These are phyloP conservation scores for Saccharomyces eubayanus DNA, from an alignment of 805 yeast genomes.

Conservation along the genomic window DNA sequence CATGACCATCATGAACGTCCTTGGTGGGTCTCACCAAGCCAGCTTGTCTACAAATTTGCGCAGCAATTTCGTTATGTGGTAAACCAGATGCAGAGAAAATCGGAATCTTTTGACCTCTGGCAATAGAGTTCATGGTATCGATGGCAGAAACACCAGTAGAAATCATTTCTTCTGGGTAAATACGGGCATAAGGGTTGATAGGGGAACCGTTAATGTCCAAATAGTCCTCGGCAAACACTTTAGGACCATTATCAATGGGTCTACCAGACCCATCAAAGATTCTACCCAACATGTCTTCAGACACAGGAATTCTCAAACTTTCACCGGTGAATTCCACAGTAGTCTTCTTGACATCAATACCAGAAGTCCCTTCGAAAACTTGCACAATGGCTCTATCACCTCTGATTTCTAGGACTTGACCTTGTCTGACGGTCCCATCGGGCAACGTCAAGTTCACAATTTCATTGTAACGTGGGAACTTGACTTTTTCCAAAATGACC, in stretches of 20 bases:
- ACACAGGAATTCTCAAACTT: constrained; percentile 84
- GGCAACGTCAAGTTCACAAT: constrained; percentile 95
- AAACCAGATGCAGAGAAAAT: constrained; percentile 98
- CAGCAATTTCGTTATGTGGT: constrained; percentile 99
- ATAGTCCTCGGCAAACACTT: constrained; percentile 96
- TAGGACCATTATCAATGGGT: constrained; percentile 97
- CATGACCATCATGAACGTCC: constrained; percentile 99
- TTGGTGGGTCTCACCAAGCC: constrained; percentile 98
- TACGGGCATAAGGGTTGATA: constrained; percentile 95
- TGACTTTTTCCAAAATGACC: constrained; percentile 80
- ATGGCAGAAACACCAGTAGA: constrained; percentile 98
- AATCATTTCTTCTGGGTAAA: constrained; percentile 99
- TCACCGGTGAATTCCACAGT: constrained; percentile 96
- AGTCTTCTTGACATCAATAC: constrained; percentile 96
- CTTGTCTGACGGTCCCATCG: constrained; percentile 90
- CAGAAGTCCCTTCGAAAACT: constrained; percentile 98
- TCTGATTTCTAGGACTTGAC: constrained; percentile 96
- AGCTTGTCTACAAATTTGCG: constrained; percentile 99
- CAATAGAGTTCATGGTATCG: constrained; percentile 98
- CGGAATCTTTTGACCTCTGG: constrained; percentile 99
- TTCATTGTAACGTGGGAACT: constrained; percentile 87
- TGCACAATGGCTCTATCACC: constrained; percentile 97
- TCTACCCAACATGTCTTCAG: constrained; percentile 96
- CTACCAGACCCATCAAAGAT: constrained; percentile 98
- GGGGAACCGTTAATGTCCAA: constrained; percentile 98